A percentile compares a stretch with the other conserved stretches of the same genome.
Evolutionary conservation across 768 basidiomycete species (phyloP).

Genomic region (Bullera alba): DNA sequence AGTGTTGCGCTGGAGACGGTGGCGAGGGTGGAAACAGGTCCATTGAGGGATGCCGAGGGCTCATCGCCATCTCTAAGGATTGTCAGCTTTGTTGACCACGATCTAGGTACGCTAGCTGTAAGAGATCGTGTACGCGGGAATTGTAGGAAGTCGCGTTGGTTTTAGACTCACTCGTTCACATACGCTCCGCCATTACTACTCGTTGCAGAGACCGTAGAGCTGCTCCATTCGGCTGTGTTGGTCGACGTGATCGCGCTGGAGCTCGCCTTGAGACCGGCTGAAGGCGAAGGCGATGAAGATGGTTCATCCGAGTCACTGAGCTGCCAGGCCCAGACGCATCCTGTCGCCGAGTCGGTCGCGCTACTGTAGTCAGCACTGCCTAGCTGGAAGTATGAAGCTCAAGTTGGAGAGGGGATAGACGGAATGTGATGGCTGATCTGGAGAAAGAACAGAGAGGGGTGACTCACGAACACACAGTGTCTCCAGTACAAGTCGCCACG

Average conservation of each 20-base stretch:
- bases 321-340: conserved; percentile 1
- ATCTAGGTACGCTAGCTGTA: not conserved
- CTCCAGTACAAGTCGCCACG: not conserved
- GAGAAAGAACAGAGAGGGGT: not conserved
- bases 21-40: not conserved
- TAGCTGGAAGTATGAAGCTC: not conserved
- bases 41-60: not conserved
- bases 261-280: no score
- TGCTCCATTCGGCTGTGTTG: not conserved
- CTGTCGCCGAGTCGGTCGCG: not conserved
- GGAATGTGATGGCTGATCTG: not conserved
- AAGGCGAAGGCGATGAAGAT: no score
- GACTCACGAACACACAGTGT: conserved; percentile 2
- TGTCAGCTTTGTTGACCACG: not conserved
- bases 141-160: no score
- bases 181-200: no score
- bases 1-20: not conserved
- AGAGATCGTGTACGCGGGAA: not conserved
- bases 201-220: not conserved
- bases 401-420: not conserved
- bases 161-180: no score
- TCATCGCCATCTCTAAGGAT: not conserved
- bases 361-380: not conserved
- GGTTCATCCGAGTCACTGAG: no score
- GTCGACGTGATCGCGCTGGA: not conserved